These are phyloP conservation scores for Leccinum subgranulosum DNA, from an alignment of 768 basidiomycete genomes.

Conservation along the genomic window DNA sequence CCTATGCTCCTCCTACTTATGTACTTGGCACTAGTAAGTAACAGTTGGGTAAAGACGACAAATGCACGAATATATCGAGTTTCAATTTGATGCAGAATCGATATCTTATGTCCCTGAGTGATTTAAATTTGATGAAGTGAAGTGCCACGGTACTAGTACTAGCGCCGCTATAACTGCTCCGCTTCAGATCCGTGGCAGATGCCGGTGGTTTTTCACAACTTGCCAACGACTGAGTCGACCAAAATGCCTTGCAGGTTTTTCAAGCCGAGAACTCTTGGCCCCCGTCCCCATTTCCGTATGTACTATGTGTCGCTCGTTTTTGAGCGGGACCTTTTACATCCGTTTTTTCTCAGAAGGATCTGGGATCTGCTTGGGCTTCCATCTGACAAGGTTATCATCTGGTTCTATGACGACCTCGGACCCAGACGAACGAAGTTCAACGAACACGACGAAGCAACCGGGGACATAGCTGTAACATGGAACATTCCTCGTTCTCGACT, in stretches of 20 bases:
- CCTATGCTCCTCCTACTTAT: background rate
- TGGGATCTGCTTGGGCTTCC: background rate
- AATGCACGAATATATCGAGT: too few relatives aligned
- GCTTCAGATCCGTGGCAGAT: background rate
- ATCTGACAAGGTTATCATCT: background rate
- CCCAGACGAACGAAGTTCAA: background rate
- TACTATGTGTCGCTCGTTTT: background rate
- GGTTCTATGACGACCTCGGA: background rate
- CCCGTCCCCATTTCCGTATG: too few relatives aligned
- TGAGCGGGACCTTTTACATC: background rate
- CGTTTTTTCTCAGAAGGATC: background rate
- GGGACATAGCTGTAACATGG: background rate
- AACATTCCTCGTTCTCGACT: background rate
- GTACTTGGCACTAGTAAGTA: too few relatives aligned
- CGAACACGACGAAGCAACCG: background rate
- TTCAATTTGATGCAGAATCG: background rate
- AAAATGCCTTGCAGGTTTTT: too few relatives aligned
- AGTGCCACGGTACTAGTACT: background rate
- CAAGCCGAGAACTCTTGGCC: too few relatives aligned
- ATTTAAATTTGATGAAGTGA: too few relatives aligned
- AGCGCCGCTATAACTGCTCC: background rate
- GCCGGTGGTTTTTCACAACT: background rate
- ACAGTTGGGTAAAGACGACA: too few relatives aligned
- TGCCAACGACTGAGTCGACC: too few relatives aligned
- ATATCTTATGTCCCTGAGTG: too few relatives aligned